phyloP scores from a whole-genome alignment of 176 grass and related monocot species.

The Phoenix dactylifera region DNA sequence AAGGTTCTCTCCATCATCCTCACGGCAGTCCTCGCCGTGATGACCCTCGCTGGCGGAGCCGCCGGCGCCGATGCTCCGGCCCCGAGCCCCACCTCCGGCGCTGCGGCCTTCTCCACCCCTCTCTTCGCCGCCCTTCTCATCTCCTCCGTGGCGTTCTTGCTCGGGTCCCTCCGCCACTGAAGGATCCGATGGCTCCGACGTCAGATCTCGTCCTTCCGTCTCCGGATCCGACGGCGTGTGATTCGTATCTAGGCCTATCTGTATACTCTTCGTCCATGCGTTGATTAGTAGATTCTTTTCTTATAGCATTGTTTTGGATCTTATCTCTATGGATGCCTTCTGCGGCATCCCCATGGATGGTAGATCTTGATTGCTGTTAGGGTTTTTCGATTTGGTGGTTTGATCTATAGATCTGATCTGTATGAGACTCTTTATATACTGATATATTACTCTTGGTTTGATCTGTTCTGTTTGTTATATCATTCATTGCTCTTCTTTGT shows the following conservation, averaged over 20 bases:
- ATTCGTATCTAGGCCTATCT: background rate
- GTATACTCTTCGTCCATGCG: background rate
- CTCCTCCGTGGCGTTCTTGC: slow-evolving; percentile 39
- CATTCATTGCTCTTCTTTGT: too few species aligned
- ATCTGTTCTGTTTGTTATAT: too few species aligned
- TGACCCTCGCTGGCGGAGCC: slow-evolving; percentile 16
- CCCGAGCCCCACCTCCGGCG: slow-evolving; percentile 32
- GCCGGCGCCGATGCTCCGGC: slow-evolving; percentile 34
- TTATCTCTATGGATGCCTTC: background rate
- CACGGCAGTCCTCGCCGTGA: slow-evolving; percentile 14
- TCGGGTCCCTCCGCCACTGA: slow-evolving; percentile 42
- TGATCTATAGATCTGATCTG: background rate
- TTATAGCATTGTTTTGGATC: background rate
- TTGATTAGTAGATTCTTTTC: slow-evolving; percentile 3
- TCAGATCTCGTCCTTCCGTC: background rate
- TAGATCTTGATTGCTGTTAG: background rate
- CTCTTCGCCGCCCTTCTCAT: slow-evolving; percentile 29
- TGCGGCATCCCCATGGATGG: background rate
- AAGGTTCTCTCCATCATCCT: background rate
- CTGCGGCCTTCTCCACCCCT: slow-evolving; percentile 21
- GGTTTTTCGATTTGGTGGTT: background rate
- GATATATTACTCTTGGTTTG: too few species aligned
- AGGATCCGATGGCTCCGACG: background rate
- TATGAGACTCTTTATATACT: too few species aligned
- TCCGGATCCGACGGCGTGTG: background rate